phyloP scores from a whole-genome alignment of 768 basidiomycete genomes.

The Russula lepida region DNA sequence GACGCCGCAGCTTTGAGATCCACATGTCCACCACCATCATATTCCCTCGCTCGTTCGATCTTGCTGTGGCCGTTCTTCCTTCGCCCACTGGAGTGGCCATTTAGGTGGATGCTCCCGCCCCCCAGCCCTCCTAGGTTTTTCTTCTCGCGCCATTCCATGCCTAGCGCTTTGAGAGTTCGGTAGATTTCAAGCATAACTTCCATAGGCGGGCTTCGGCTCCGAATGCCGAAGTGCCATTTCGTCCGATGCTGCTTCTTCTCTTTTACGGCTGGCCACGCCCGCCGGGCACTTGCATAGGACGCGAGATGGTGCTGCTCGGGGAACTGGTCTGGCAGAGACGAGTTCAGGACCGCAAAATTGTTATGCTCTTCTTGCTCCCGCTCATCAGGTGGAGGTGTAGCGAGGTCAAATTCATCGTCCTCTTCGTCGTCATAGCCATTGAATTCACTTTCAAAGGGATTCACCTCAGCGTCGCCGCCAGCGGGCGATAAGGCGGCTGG shows the following conservation, averaged over 20 bases:
- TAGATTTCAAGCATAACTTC: conserved; percentile 99
- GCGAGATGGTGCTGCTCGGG: conserved; percentile 65
- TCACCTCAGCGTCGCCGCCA: conserved; percentile 55
- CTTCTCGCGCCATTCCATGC: conserved; percentile 98
- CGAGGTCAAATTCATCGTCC: conserved; percentile 44
- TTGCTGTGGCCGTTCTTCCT: conserved; percentile 31
- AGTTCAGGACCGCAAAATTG: conserved; percentile 84
- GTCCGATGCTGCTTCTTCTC: conserved; percentile 69
- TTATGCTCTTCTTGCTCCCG: conserved; percentile 41
- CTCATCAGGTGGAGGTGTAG: conserved; percentile 31
- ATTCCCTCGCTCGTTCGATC: conserved; percentile 54
- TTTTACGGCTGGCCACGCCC: conserved; percentile 35
- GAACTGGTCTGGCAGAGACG: conserved; percentile 59
- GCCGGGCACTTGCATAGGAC: conserved; percentile 52
- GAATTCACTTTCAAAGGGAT: conserved; percentile 78
- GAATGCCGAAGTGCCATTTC: conserved; percentile 98
- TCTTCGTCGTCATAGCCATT: conserved; percentile 43
- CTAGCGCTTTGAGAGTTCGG: conserved; percentile 76
- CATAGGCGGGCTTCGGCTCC: conserved; percentile 91
- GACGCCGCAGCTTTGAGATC: conserved; percentile 60
- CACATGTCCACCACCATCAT: conserved; percentile 50
- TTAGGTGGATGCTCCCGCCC: conserved; percentile 30
- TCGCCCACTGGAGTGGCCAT: conserved; percentile 20
- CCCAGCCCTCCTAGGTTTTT: conserved; percentile 66
- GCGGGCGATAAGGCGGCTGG: conserved; percentile 58